Evolutionary conservation across 2,329 filamentous ascomycete genomes (phyloP).

Genomic region (Macrophomina tecta): DNA sequence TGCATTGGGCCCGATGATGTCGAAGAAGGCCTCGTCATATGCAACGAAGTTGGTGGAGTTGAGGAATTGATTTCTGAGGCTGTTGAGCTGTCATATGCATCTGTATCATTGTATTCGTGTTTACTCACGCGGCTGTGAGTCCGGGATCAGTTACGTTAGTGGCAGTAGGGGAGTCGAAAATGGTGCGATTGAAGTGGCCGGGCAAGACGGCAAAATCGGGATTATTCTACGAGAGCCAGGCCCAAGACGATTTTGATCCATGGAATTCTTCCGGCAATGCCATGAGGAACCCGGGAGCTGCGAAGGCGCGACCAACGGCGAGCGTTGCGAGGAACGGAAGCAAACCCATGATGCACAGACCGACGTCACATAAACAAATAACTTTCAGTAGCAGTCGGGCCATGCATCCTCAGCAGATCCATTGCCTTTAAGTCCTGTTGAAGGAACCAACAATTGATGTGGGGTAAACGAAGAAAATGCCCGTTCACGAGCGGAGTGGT

Average conservation of each 20-base stretch:
- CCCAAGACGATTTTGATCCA: slow-evolving; percentile 15
- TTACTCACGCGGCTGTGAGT: neutral
- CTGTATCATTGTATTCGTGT: neutral
- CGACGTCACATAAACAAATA: neutral
- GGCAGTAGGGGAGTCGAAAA: slow-evolving; percentile 27
- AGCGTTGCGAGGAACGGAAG: neutral
- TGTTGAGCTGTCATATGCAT: neutral
- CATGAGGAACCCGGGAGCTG: neutral
- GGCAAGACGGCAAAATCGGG: slow-evolving; percentile 27
- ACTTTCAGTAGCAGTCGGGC: neutral
- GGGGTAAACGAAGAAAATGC: neutral
- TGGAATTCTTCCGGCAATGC: neutral
- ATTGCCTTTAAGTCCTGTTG: neutral
- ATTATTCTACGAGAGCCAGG: slow-evolving; percentile 29
- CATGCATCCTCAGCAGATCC: neutral
- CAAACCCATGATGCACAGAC: neutral
- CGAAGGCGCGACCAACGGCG: neutral
- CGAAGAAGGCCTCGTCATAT: slow-evolving; percentile 32
- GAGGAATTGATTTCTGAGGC: slow-evolving; percentile 25
- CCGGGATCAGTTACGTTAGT: slow-evolving; percentile 19
- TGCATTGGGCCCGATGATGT: slow-evolving; percentile 30
- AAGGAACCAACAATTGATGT: neutral
- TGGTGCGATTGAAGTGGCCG: slow-evolving; percentile 29
- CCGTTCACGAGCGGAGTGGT: neutral
- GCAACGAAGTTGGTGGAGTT: slow-evolving; percentile 32